Base-by-base conservation (phyloP, 257 asterid species). In the Nyctanthes arbortristis region DNA sequence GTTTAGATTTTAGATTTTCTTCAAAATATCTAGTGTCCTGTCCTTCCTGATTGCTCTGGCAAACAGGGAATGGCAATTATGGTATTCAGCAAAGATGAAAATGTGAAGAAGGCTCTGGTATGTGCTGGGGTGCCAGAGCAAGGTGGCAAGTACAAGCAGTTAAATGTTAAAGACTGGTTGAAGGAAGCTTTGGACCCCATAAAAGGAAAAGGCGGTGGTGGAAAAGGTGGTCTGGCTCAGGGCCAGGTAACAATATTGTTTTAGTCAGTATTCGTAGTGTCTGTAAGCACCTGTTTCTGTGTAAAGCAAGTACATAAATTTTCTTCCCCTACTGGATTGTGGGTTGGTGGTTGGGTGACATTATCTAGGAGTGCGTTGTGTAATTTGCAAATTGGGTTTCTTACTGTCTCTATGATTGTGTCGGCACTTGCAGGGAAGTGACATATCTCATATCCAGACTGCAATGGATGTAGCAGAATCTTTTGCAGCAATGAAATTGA, bases 151-250 rank as follows among this genome's bases (percentile, higher is more conserved):
- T 84, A 78, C 81, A 80, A 78, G 76, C 83, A 78, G 69, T 78
- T 94, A 75, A 87, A 84, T 49, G 92, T 80, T 29, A 81, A 82
- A 20, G 98, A 89, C 28, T 94, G 99, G 99, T 69, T 94, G 83
- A 85, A 78, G 66, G 81, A 81, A 36, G 95, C 88, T 52, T 71
- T 91, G 85, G 89, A 81, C 31, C 82, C 87, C 65, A 84, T 94
- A 65, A 83, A 72, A 12, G 99, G 99, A 25, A 91, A 89, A 70
- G 98, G 99, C n/a, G 99, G 99, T 32, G 99, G 96, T n/a, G 96
- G 99, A 71, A 91, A 88, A 82, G 95, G 96, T 7, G 89, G 92
- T 65, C 89, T 94, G 63, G 96, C 95, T 29, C 97, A 91, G 77
- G 98, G 98, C 77, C 99, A 94, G 97, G 98, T 91, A 73, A 85